Base-by-base conservation (phyloP, 2,329 filamentous ascomycete genomes). In the Pyrenochaeta sp. region DNA sequence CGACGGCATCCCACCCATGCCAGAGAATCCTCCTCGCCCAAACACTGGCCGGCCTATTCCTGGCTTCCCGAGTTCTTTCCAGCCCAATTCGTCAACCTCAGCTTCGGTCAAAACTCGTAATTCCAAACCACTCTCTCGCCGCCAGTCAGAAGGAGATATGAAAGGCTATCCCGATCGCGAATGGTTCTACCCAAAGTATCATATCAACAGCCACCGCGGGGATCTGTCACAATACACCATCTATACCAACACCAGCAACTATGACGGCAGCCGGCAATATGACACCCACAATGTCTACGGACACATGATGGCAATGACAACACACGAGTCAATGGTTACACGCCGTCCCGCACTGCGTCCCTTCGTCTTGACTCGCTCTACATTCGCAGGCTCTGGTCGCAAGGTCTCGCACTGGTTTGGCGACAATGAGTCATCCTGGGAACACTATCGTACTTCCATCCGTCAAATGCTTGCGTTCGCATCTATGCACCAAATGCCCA, bases 211-310 rank as follows among this genome's bases (percentile, higher is more conserved):
- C 70, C 83, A 81, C 39, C 83, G 83, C 1, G 79, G 79, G 15
- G 61, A 69, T 17, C 51, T 82, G 1, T 76, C 72, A 5, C 75
- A 78, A 51, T 66, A 67, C 42, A 81, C 89, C 0, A 83, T 91
- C 47, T 81, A 85, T 58, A 90, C 88, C 0, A 84, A 91, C 66
- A 76, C 91, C 7, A 81, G 87, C 7, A 89, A 91, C 70, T 81
- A 85, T 36, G 87, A 89, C 52, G 89, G 89, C 1, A 77, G 87
- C 32, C 79, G 81, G 17, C 85, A 90, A 72, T 91, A 90, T 67
- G 90, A 93, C 62, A 90, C 87, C 0, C 90, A 93, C 72, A 92
- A 92, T 63, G 74, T 92, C 1, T 92, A 90, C 71, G 90, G 90
- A 1, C 84, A 85, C 65, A 82, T 91, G 86, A 93, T 92, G 90